A percentile compares a stretch with the other conserved stretches of the same genome.
Evolutionary conservation across 2,329 filamentous ascomycete genomes (phyloP).

Genomic region (Talaromyces sp.): DNA sequence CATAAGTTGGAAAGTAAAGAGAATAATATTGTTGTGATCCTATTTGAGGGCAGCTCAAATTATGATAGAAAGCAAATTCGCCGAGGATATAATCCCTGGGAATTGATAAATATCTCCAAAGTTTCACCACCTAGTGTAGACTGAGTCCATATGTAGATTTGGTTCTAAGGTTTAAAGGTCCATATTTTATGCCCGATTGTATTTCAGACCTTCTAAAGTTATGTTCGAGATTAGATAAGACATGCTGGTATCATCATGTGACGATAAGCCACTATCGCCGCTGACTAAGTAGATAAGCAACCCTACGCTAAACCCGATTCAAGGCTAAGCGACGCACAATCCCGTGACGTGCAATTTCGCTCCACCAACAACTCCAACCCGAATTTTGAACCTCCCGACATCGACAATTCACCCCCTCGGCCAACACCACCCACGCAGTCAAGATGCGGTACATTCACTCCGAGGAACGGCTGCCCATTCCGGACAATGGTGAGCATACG

Average conservation of each 20-base stretch:
- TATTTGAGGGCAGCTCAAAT: too few relatives aligned
- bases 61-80: too few relatives aligned
- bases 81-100: too few relatives aligned
- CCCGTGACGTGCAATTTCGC: slow-evolving; percentile 43
- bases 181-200: too few relatives aligned
- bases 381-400: slow-evolving; percentile 46
- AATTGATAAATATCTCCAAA: too few relatives aligned
- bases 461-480: slow-evolving; percentile 91
- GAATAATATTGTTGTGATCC: too few relatives aligned
- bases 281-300: slow-evolving; percentile 25
- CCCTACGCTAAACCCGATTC: slow-evolving; percentile 45
- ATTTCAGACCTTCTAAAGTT: too few relatives aligned
- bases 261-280: not conserved
- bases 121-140: too few relatives aligned
- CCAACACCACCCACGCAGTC: slow-evolving; percentile 52
- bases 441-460: slow-evolving; percentile 99
- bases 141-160: too few relatives aligned
- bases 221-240: not conserved
- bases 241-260: not conserved
- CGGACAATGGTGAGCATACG: slow-evolving; percentile 84
- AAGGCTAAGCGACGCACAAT: slow-evolving; percentile 50
- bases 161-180: too few relatives aligned
- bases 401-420: slow-evolving; percentile 45
- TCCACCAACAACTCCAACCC: slow-evolving; percentile 40
- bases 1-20: too few relatives aligned